These are phyloP conservation scores for Hibiscus syriacus DNA, from an alignment of 345 rosid species.

Conservation along the genomic window DNA sequence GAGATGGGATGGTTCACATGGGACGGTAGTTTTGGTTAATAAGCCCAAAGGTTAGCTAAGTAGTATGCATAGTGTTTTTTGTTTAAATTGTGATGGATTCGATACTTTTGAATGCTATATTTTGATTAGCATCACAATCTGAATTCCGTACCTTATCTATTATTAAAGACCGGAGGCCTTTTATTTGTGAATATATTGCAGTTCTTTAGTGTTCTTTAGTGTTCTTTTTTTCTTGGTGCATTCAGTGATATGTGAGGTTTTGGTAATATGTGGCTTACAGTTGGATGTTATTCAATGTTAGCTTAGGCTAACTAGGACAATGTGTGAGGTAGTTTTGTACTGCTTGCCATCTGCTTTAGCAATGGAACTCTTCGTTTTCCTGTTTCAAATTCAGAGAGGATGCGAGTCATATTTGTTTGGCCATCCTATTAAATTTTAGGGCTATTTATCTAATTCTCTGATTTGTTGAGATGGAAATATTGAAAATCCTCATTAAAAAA, in stretches of 20 bases:
- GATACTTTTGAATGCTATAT: neutral
- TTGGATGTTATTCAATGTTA: neutral
- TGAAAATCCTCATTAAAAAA: neutral
- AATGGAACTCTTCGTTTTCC: neutral
- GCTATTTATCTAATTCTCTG: conserved; percentile 4
- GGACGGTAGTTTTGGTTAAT: conserved; percentile 77
- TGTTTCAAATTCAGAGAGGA: neutral
- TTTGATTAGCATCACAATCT: neutral
- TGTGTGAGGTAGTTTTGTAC: neutral
- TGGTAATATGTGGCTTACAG: neutral
- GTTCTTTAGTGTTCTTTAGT: neutral
- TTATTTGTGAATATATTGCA: neutral
- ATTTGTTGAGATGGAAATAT: neutral
- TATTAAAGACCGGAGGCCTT: neutral
- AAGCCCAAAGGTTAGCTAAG: conserved; percentile 76
- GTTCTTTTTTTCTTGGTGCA: neutral
- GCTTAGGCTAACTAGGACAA: neutral
- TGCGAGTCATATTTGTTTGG: neutral
- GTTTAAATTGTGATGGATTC: neutral
- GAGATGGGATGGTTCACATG: conserved; percentile 76
- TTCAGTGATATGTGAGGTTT: neutral
- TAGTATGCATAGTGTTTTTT: neutral
- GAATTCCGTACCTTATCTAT: neutral
- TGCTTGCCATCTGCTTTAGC: neutral
- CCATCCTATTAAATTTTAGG: neutral